Conservation (phyloP, 257 asterid genomes). For the Eustoma russellianum region DNA sequence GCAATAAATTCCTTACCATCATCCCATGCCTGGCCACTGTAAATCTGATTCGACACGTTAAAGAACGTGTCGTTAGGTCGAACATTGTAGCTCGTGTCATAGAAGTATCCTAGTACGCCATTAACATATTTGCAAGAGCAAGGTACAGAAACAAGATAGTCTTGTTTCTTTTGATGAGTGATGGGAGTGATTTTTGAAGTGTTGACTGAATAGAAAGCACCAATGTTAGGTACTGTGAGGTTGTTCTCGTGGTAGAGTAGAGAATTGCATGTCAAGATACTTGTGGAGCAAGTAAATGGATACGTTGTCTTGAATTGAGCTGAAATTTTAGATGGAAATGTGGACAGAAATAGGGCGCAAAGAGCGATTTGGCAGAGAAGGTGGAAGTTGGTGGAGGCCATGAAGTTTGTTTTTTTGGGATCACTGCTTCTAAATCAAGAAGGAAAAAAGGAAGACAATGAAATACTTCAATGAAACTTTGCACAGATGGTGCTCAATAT, state of each 20-base stretch:
- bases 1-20: constrained; percentile 12
- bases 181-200: constrained; percentile 29
- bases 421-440: too few species aligned
- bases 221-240: constrained; percentile 17
- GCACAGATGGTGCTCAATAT: too few species aligned
- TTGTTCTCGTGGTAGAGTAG: constrained; percentile 52
- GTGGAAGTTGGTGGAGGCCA: constrained; percentile 27
- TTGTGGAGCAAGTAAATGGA: constrained; percentile 33
- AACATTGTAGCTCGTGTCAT: constrained; percentile 33
- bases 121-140: constrained; percentile 44
- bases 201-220: constrained; percentile 31
- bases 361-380: constrained; percentile 18
- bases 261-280: constrained; percentile 31
- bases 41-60: constrained; percentile 30
- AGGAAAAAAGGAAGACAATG: too few species aligned
- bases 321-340: constrained; percentile 5
- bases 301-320: constrained; percentile 6
- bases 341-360: neutral
- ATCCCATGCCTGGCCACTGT: constrained; percentile 46
- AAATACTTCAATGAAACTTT: too few species aligned
- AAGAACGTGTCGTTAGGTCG: constrained; percentile 17
- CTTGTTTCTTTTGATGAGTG: constrained; percentile 20
- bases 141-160: constrained; percentile 37
- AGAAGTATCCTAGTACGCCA: constrained; percentile 42
- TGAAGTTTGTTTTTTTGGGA: constrained; percentile 4